phyloP scores from a whole-genome alignment of 2,329 filamentous ascomycete species.

The Plenodomus biglobosus region DNA sequence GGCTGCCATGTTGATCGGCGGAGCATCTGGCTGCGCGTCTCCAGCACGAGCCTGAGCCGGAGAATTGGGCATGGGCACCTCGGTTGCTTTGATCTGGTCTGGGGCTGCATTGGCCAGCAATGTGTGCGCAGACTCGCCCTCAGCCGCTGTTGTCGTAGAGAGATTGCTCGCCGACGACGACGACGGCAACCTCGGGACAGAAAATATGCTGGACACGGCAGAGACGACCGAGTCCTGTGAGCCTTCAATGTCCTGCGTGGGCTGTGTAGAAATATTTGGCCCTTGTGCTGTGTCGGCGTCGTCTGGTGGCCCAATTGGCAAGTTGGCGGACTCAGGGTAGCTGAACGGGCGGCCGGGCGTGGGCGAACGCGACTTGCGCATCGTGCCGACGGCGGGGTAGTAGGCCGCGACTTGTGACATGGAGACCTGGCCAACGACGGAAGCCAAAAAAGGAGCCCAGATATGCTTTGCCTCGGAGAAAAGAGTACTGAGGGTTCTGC shows the following conservation, averaged over 20 bases:
- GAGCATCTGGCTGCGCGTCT: constrained; percentile 17
- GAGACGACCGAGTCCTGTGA: constrained; percentile 42
- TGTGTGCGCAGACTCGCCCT: constrained; percentile 21
- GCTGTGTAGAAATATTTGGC: constrained; percentile 10
- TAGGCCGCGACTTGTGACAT: constrained; percentile 13
- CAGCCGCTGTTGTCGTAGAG: constrained; percentile 25
- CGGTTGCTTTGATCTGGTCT: constrained; percentile 49
- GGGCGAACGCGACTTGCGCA: constrained; percentile 24
- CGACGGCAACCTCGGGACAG: constrained; percentile 34
- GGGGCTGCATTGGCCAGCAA: constrained; percentile 27
- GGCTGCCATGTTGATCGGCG: constrained; percentile 28
- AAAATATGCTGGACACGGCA: constrained; percentile 37
- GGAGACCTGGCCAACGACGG: not conserved
- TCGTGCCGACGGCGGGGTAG: constrained; percentile 19
- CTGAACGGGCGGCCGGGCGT: constrained; percentile 4
- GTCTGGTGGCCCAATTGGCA: constrained; percentile 23
- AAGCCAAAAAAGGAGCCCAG: not conserved
- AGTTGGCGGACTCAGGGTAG: constrained; percentile 15
- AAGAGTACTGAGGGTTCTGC: too few species aligned
- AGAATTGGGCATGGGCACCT: constrained; percentile 35
- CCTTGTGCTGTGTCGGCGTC: constrained; percentile 15
- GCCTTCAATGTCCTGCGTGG: constrained; percentile 19
- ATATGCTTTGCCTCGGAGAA: not conserved
- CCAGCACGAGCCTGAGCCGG: constrained; percentile 55
- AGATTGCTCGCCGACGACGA: constrained; percentile 39